Percentiles rank a stretch among this genome's conserved stretches.
Evolutionary conservation across 768 basidiomycete species (phyloP).

Genomic region (Lentinula aciculospora): DNA sequence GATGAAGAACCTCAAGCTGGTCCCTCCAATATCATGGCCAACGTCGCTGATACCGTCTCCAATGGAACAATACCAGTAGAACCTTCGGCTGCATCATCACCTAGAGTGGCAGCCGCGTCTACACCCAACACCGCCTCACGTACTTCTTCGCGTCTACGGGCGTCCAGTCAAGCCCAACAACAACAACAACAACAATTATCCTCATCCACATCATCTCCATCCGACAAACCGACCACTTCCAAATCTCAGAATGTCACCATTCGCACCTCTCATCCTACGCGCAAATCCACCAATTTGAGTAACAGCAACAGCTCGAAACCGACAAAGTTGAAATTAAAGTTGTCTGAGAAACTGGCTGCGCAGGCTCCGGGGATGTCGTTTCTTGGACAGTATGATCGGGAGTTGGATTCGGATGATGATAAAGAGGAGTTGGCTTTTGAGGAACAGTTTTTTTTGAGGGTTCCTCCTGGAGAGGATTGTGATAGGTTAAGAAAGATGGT

Average conservation of each 20-base stretch:
- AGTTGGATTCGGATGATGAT: constrained; percentile 93
- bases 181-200: no score
- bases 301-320: no score
- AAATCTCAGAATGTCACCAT: constrained; percentile 38
- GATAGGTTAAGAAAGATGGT: constrained; percentile 81
- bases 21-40: background rate
- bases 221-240: no score
- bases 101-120: background rate
- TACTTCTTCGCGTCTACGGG: constrained; percentile 5
- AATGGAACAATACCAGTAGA: no score
- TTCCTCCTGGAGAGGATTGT: constrained; percentile 81
- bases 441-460: constrained; percentile 91
- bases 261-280: constrained; percentile 53
- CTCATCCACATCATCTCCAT: no score
- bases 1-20: constrained; percentile 6
- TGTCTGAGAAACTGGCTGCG: constrained; percentile 77
- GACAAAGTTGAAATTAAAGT: constrained; percentile 86
- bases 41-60: background rate
- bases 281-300: constrained; percentile 44
- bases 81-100: no score
- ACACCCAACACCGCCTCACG: constrained; percentile 1
- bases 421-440: constrained; percentile 87
- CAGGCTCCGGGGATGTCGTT: constrained; percentile 85
- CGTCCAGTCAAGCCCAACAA: background rate
- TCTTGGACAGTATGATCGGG: constrained; percentile 87